A percentile compares a stretch with the other conserved stretches of the same genome.
Evolutionary conservation across 371 early-diverging fungal species (phyloP).

Genomic region (Rhizopus stolonifer): DNA sequence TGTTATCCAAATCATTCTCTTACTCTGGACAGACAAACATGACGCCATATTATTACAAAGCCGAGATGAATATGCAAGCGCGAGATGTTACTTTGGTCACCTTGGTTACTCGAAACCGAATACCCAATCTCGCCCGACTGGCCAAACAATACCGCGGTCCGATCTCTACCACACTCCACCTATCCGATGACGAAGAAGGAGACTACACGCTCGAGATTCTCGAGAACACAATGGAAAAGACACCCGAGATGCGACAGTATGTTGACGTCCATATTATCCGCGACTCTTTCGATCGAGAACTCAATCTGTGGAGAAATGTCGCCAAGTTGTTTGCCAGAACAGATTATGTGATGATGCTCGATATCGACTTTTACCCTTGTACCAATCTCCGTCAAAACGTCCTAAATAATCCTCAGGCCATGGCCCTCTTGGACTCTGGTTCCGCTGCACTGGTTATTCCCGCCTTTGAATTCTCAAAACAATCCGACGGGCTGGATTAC

Average conservation of each 20-base stretch:
- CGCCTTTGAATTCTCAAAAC: constrained; percentile 58
- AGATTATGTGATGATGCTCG: constrained; percentile 60
- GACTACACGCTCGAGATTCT: constrained; percentile 44
- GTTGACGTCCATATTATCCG: constrained; percentile 61
- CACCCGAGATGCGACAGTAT: constrained; percentile 47
- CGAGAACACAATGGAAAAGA: constrained; percentile 41
- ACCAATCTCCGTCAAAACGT: constrained; percentile 51
- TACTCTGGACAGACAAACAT: constrained; percentile 51
- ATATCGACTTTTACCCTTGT: constrained; percentile 62
- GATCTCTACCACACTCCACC: constrained; percentile 60
- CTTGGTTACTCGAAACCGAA: constrained; percentile 52
- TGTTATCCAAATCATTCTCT: constrained; percentile 30
- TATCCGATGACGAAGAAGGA: constrained; percentile 50
- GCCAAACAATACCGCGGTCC: constrained; percentile 57
- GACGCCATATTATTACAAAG: constrained; percentile 57
- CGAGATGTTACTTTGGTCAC: constrained; percentile 62
- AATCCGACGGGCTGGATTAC: constrained; percentile 52
- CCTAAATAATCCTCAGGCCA: constrained; percentile 33
- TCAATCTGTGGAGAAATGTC: constrained; percentile 65
- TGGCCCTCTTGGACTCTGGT: constrained; percentile 36
- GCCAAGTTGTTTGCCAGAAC: constrained; percentile 62
- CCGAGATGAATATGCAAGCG: constrained; percentile 35
- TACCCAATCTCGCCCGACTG: constrained; percentile 43
- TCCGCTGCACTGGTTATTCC: constrained; percentile 55
- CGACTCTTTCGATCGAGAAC: constrained; percentile 58